phyloP scores from a whole-genome alignment of 768 basidiomycete genomes.

The Lactarius indigo region DNA sequence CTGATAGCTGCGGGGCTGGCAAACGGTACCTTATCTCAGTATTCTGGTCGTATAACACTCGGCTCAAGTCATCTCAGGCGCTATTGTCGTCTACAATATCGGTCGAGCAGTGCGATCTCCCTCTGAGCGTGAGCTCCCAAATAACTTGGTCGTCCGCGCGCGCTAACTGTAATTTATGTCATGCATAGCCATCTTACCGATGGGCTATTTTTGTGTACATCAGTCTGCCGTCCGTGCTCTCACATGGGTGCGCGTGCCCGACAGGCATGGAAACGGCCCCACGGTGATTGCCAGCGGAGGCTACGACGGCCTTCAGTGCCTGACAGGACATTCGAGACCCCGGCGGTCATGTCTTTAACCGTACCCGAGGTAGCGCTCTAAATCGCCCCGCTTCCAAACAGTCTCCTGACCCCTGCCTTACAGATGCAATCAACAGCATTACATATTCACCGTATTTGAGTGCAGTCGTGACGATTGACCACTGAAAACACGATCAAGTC shows the following conservation, averaged over 20 bases:
- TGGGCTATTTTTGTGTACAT: slow-evolving; percentile 69
- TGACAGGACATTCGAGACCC: slow-evolving; percentile 77
- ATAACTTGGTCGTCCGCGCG: background rate
- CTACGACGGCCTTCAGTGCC: slow-evolving; percentile 72
- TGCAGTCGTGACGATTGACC: slow-evolving; percentile 74
- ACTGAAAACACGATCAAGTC: slow-evolving; percentile 78
- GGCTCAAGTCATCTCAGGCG: slow-evolving; percentile 36
- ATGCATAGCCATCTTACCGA: slow-evolving; percentile 49
- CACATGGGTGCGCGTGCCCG: slow-evolving; percentile 70
- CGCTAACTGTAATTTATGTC: background rate
- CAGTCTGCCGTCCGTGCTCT: slow-evolving; percentile 77
- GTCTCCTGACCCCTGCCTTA: slow-evolving; percentile 3
- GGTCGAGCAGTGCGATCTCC: slow-evolving; percentile 27
- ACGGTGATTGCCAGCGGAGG: slow-evolving; percentile 73
- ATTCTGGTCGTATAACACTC: background rate
- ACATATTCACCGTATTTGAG: slow-evolving; percentile 66
- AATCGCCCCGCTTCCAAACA: background rate
- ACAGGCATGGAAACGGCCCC: slow-evolving; percentile 53
- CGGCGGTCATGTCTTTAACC: slow-evolving; percentile 63
- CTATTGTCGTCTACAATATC: slow-evolving; percentile 56
- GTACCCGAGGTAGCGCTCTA: slow-evolving; percentile 61
- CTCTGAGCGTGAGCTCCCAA: slow-evolving; percentile 6
- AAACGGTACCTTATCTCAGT: slow-evolving; percentile 51
- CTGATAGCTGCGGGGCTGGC: slow-evolving; percentile 78
- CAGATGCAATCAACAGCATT: slow-evolving; percentile 70